phyloP scores from a whole-genome alignment of 2,329 filamentous ascomycete species.

The Colletotrichum siamense region DNA sequence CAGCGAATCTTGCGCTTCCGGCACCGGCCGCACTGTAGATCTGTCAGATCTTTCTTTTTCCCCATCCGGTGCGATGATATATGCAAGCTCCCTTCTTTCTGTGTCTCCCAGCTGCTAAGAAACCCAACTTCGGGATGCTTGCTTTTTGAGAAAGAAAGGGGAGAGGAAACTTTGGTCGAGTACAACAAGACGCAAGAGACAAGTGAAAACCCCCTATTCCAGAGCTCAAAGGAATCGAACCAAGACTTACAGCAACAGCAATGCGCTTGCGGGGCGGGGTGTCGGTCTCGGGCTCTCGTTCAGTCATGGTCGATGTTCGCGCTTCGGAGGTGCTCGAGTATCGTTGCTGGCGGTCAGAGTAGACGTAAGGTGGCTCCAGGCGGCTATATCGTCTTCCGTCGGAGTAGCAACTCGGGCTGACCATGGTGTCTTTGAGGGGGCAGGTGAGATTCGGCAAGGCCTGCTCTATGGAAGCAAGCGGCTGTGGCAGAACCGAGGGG shows the following conservation, averaged over 20 bases:
- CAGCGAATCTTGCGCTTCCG: conserved; percentile 95
- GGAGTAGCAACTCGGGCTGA: conserved; percentile 44
- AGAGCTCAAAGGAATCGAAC: not conserved
- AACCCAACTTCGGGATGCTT: not conserved
- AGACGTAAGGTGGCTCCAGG: conserved; percentile 40
- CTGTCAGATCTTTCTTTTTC: conserved; percentile 11
- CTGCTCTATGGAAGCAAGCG: not conserved
- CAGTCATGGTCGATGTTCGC: conserved; percentile 43
- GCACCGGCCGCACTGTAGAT: conserved; percentile 79
- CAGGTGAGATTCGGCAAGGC: conserved; percentile 15
- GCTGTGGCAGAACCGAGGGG: not conserved
- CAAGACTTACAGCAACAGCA: conserved; percentile 59
- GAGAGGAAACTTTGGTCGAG: not conserved
- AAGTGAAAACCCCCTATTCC: not conserved
- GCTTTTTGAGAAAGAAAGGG: not conserved
- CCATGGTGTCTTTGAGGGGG: conserved; percentile 38
- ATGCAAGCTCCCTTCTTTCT: not conserved
- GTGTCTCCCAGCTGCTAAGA: not conserved
- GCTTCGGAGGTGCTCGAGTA: conserved; percentile 41
- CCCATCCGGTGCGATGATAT: not conserved
- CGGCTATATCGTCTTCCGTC: conserved; percentile 47
- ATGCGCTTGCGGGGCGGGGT: conserved; percentile 61
- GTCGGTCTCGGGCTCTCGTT: conserved; percentile 46
- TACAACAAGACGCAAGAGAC: not conserved
- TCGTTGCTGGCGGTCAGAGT: conserved; percentile 39